Evolutionary conservation across 2,329 filamentous ascomycete species (phyloP).

Genomic region (Cryoendolithus antarcticus): DNA sequence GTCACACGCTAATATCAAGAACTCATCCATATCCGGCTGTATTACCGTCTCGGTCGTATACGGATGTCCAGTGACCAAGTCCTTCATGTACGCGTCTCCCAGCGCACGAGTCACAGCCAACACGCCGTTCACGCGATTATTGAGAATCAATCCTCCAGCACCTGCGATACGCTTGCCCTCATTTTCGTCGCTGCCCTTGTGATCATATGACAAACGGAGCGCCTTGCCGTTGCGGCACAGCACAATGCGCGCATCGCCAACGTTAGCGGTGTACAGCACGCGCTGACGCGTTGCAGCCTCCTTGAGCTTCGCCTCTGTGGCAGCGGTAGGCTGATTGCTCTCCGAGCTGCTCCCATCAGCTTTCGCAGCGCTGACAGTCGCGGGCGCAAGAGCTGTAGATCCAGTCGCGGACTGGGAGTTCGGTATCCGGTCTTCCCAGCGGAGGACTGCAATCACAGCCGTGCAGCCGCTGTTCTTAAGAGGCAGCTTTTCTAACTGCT

Average conservation of each 20-base stretch:
- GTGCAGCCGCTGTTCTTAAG: conserved; percentile 97
- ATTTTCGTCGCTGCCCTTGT: conserved; percentile 96
- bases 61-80: conserved; percentile 90
- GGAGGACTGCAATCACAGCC: conserved; percentile 79
- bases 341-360: conserved; percentile 24
- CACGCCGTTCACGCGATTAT: conserved; percentile 95
- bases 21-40: conserved; percentile 87
- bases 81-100: conserved; percentile 95
- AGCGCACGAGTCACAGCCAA: conserved; percentile 87
- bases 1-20: conserved; percentile 93
- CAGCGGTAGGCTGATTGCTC: conserved; percentile 9
- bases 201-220: conserved; percentile 86
- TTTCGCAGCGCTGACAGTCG: conserved; percentile 51
- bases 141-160: conserved; percentile 86
- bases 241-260: conserved; percentile 91
- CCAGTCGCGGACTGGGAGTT: conserved; percentile 69
- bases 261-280: conserved; percentile 93
- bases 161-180: conserved; percentile 88
- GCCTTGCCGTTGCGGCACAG: conserved; percentile 87
- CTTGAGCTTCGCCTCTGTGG: conserved; percentile 48
- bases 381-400: conserved; percentile 65
- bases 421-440: conserved; percentile 89
- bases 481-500: conserved; percentile 84
- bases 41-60: conserved; percentile 98
- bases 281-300: conserved; percentile 63